A percentile compares a stretch with the other conserved stretches of the same genome.
phyloP scores from a whole-genome alignment of 2,329 filamentous ascomycete genomes.

The Talaromyces sp. region DNA sequence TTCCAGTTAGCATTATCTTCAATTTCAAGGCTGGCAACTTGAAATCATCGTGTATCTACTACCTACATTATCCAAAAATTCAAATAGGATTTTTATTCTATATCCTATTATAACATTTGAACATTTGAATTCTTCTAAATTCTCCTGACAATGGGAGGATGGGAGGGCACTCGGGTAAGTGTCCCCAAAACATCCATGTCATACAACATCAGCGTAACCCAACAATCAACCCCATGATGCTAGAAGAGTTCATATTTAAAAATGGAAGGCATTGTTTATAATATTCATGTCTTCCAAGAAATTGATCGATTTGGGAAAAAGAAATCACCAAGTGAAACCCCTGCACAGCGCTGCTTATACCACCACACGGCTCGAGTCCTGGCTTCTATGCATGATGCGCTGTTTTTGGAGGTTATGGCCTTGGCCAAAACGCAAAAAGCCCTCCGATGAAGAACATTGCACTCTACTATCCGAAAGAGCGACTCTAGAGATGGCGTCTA shows the following conservation, averaged over 20 bases:
- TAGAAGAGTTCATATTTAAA: not conserved
- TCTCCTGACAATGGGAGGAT: no score
- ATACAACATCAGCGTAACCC: not conserved
- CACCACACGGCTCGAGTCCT: not conserved
- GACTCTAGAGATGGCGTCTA: slow-evolving; percentile 1
- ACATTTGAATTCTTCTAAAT: no score
- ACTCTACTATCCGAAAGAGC: slow-evolving; percentile 10
- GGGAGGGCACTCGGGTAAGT: no score
- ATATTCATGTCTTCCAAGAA: not conserved
- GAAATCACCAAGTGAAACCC: not conserved
- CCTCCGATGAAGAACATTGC: slow-evolving; percentile 11
- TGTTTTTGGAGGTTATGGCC: slow-evolving; percentile 19
- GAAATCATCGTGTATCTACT: no score
- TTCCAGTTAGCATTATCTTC: no score
- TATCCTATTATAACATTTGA: no score
- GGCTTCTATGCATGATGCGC: slow-evolving; percentile 9
- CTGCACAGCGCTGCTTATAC: not conserved
- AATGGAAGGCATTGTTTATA: not conserved
- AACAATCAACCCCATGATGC: not conserved
- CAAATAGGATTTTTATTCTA: no score
- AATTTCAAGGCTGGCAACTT: no score
- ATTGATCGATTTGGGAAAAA: not conserved
- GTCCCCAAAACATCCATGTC: not conserved
- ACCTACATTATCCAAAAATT: no score
- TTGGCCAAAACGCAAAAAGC: slow-evolving; percentile 15